phyloP scores from a whole-genome alignment of 805 yeast species.

The Starmerella gropengiesseri region DNA sequence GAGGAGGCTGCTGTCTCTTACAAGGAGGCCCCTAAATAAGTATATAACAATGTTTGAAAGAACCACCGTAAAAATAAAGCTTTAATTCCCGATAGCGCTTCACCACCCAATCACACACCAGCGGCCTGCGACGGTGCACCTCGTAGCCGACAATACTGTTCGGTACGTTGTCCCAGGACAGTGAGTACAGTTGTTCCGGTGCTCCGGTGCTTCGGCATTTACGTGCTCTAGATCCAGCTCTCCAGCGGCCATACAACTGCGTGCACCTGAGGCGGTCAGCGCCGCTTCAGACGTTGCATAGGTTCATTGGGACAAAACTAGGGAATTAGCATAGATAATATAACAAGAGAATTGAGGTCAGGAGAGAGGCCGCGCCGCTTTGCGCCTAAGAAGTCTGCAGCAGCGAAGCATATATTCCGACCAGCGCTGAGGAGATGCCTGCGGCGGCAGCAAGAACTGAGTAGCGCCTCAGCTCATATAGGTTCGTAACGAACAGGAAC shows the following conservation, averaged over 20 bases:
- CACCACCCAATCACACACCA: no score
- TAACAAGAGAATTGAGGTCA: background rate
- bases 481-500: slow-evolving; percentile 1
- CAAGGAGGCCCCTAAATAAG: slow-evolving; percentile 84
- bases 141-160: no score
- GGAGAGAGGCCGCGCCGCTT: background rate
- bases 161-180: no score
- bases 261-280: no score
- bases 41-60: slow-evolving; percentile 3
- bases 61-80: background rate
- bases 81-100: no score
- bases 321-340: background rate
- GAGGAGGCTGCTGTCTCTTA: slow-evolving; percentile 98
- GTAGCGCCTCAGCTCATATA: background rate
- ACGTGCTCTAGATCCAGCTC: no score
- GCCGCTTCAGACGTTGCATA: background rate
- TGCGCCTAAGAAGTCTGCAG: slow-evolving; percentile 13
- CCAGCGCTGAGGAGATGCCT: slow-evolving; percentile 12
- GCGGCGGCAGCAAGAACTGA: slow-evolving; percentile 5
- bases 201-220: no score
- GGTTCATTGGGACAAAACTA: background rate
- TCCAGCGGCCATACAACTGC: no score
- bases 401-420: slow-evolving; percentile 33
- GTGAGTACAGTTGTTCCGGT: no score
- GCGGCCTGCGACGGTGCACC: no score